Evolutionary conservation across 805 yeast species (phyloP), one percentile per base, ranked within the genome.

Genomic region (Candida boidinii): DNA sequence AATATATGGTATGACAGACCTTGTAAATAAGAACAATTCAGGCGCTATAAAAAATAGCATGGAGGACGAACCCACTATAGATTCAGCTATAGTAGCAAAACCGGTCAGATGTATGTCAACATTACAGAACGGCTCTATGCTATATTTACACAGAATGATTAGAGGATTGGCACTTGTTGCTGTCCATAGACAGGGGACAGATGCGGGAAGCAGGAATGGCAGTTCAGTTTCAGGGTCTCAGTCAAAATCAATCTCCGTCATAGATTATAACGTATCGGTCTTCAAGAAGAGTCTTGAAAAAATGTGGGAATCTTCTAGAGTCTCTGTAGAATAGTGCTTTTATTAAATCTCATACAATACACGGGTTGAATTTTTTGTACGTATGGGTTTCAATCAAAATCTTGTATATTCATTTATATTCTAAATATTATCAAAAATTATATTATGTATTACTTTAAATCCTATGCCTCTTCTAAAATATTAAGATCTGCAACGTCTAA

Each of bases 121-220:
- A 38, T 65, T 92, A 33, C 82, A 82, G 30, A 86, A 84, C 53
- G 96, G 95, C 0, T 70, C 83, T n/a, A 72, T 82, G 19, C 62
- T 90, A 23, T 86, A 87, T 45, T 64, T 92, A 49, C 79, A 83
- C 41, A 94, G 86, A 50, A 86, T 92, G 95, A 81, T 90, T 34
- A 73, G 94, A 41, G 96, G 96, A 1, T 63, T 90, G 41, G 95
- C 96, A 4, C 64, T 92, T 38, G 96, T 90, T 26, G 94, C 95
- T 2, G 66, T 88, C 36, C 77, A 86, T 10, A 70, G 95, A 37
- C 70, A 75, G 19, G 90, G 79, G 33, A 73, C 56, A 15, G 68
- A 64, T 39, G 56, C 63, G 26, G 72, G 71, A 42, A 42, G 62
- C 45, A 55, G 72, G 42, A 51, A 44, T 48, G 39, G n/a, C n/a